Conservation (phyloP, 2,329 filamentous ascomycete species). For the Fusarium albosuccineum region DNA sequence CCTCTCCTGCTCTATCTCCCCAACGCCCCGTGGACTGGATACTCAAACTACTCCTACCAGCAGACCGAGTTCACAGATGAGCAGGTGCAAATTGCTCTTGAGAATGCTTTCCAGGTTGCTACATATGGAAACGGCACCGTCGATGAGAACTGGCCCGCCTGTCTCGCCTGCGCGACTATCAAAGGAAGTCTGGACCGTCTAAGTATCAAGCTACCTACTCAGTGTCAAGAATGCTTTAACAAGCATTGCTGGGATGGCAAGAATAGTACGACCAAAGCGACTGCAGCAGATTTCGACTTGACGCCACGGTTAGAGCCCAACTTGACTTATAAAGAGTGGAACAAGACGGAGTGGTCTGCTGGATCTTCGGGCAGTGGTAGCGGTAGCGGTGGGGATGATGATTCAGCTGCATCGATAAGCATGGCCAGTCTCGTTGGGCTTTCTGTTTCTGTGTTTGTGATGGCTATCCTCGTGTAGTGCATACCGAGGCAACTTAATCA, state of each 20-base stretch:
- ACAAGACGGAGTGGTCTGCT: conserved; percentile 31
- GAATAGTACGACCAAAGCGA: conserved; percentile 21
- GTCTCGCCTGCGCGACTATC: conserved; percentile 84
- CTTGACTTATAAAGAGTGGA: conserved; percentile 43
- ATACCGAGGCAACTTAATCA: no score
- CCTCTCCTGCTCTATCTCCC: conserved; percentile 48
- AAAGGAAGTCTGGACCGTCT: conserved; percentile 70
- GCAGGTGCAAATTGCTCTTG: conserved; percentile 42
- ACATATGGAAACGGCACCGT: conserved; percentile 83
- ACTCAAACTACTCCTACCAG: conserved; percentile 45
- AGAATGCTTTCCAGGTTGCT: conserved; percentile 82
- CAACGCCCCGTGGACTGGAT: conserved; percentile 48
- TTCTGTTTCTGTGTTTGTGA: background rate
- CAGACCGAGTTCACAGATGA: conserved; percentile 42
- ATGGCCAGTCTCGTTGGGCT: background rate
- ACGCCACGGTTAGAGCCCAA: conserved; percentile 35
- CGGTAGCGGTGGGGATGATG: background rate
- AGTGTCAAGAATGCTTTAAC: conserved; percentile 45
- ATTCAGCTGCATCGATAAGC: conserved; percentile 2
- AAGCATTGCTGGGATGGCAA: conserved; percentile 46
- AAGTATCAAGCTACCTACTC: conserved; percentile 30
- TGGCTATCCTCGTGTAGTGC: conserved; percentile 8
- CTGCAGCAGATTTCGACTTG: conserved; percentile 33
- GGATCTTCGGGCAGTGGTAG: background rate
- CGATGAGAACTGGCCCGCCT: conserved; percentile 78